These are phyloP conservation scores for Stropharia rugosoannulata DNA, from an alignment of 768 basidiomycete genomes.

Conservation along the genomic window DNA sequence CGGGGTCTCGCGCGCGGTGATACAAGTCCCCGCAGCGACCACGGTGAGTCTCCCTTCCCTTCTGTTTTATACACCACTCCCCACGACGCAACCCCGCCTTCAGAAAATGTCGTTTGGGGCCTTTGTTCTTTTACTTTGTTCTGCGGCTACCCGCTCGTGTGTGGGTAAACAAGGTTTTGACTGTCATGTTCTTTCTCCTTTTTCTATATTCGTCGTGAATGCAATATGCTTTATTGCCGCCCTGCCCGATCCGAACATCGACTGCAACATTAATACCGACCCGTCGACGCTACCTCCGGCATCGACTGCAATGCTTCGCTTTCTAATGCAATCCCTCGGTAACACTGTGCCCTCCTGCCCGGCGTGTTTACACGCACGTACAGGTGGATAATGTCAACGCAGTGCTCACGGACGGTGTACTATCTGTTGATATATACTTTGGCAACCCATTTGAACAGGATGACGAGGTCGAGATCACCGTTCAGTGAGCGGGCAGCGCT, in stretches of 20 bases:
- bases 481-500: constrained; percentile 19
- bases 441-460: constrained; percentile 44
- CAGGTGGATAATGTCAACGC: constrained; percentile 56
- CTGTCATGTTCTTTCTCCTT: constrained; percentile 14
- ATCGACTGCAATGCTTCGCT: not conserved
- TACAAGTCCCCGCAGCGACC: constrained; percentile 22
- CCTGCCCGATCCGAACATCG: not conserved
- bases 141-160: not conserved
- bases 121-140: constrained; percentile 1
- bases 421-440: constrained; percentile 52
- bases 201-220: constrained; percentile 14
- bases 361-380: constrained; percentile 4
- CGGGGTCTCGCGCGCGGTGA: constrained; percentile 23
- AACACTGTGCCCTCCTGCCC: not conserved
- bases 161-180: constrained; percentile 18
- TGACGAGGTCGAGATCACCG: constrained; percentile 48
- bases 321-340: too few species aligned
- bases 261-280: not conserved
- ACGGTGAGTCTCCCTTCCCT: constrained; percentile 21
- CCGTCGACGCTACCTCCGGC: constrained; percentile 4
- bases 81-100: not conserved
- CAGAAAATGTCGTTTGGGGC: not conserved
- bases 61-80: not conserved
- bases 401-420: constrained; percentile 59
- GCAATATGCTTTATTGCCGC: not conserved